Evolutionary conservation across 257 asterid genomes (phyloP).

Genomic region (Leptodermis oblonga): DNA sequence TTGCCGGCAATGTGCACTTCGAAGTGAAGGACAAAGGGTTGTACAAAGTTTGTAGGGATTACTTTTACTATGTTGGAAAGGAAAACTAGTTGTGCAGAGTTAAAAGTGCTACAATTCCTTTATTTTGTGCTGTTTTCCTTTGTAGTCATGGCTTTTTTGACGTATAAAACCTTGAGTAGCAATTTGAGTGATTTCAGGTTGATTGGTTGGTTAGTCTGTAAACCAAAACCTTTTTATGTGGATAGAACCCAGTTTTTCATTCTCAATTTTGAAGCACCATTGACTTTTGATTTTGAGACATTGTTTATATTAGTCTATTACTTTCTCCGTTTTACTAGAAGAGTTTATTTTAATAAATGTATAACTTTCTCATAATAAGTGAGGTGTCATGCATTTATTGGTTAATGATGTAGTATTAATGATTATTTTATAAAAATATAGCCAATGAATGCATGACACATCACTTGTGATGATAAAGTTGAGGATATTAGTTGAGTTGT

Average conservation of each 20-base stretch:
- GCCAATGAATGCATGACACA: no score
- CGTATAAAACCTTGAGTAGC: slow-evolving; percentile 6
- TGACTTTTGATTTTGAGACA: no score
- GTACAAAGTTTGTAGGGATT: slow-evolving; percentile 34
- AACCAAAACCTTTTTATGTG: slow-evolving; percentile 3
- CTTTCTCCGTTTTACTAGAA: no score
- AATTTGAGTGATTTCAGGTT: slow-evolving; percentile 11
- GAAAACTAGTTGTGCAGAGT: slow-evolving; percentile 18
- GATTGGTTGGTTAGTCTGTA: slow-evolving; percentile 1
- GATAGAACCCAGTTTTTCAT: slow-evolving; percentile 8
- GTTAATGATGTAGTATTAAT: no score
- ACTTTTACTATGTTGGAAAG: slow-evolving; percentile 7
- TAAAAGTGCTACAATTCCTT: slow-evolving; percentile 4
- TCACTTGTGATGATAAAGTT: no score
- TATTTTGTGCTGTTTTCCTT: slow-evolving; percentile 5
- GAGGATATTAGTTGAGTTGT: no score
- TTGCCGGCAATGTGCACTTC: background rate
- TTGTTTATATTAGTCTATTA: no score
- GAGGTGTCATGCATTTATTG: no score
- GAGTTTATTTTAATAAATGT: no score
- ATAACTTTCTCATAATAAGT: no score
- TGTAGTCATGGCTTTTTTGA: background rate
- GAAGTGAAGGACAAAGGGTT: slow-evolving; percentile 14
- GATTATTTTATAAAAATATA: no score
- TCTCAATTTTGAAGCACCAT: background rate